Base-by-base conservation (phyloP, 2,329 filamentous ascomycete species). In the Westerdykella sp. region DNA sequence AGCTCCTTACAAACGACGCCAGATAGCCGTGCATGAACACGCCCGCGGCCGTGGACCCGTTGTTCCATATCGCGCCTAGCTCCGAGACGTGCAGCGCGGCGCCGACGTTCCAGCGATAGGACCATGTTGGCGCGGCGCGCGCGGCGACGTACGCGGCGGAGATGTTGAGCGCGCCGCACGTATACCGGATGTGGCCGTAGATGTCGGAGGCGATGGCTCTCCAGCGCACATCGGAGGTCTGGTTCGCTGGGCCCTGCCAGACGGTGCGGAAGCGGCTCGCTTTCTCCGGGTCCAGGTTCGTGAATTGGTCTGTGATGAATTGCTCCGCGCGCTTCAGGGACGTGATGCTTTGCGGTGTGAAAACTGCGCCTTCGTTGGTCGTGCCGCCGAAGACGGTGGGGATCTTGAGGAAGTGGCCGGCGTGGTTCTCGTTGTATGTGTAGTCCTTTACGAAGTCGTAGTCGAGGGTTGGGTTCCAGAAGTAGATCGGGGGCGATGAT, bases 101-200 rank as follows among this genome's bases (percentile, higher is more conserved):
- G 11, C 62, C 67, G 2, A 76, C 70, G 36, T 76, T 72, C 63
- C 70, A 76, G 0, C 71, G 63, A 48, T 76, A 76, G 36, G 70
- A 69, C 69, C 72, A 76, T 6, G 67, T 65, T 1, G 58, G 50
- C 7, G 15, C 32, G 2, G 5, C 7, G 5, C 58, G 51, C 3
- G 56, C 54, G 15, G 56, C 56, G 1, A 65, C 58, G 34, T 56
- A 63, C 1, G 57, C 53, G 5, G 56, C 51, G 0, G 70, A 62
- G 38, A 76, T 67, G 36, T 64, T 63, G 36, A 73, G 67, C 1
- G 65, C 68, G 1, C 71, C 69, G 41, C 73, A 76, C 22, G 60
- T 69, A 49, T 76, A 76, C 1, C 73, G 76, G 6, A 73, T 61
- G 43, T 78, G 73, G 4, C 76, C 75, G 56, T 67, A 52, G 25